Conservation (phyloP, 2,329 filamentous ascomycete species). For the Fusarium bulbicola region DNA sequence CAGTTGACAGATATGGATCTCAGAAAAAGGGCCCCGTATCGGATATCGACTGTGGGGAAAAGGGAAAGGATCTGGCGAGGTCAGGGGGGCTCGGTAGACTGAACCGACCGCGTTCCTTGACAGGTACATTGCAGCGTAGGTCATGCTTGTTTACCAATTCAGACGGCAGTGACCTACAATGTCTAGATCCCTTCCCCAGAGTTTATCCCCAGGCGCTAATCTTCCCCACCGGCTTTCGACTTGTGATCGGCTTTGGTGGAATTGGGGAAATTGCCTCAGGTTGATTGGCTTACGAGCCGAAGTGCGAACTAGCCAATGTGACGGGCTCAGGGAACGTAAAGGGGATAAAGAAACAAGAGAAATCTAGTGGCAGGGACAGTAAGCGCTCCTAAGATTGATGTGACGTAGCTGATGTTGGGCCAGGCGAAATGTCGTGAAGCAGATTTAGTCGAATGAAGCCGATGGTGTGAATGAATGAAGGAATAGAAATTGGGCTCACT, state of each 20-base stretch:
- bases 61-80: neutral
- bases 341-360: neutral
- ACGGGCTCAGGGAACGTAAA: fast-evolving
- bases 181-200: neutral
- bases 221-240: neutral
- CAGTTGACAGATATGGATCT: neutral
- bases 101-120: neutral
- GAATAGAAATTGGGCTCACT: no score
- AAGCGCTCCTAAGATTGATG: neutral
- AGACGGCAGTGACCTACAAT: neutral
- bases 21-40: fast-evolving
- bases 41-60: neutral
- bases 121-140: neutral
- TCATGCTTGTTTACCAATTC: fast-evolving
- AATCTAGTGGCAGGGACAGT: fast-evolving
- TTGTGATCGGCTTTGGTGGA: neutral
- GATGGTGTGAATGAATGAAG: fast-evolving
- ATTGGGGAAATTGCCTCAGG: neutral
- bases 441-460: no score
- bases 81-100: neutral
- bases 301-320: fast-evolving
- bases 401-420: neutral
- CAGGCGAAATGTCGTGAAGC: no score
- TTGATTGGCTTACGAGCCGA: neutral
- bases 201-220: neutral